Evolutionary conservation across 331 rosid species (phyloP).

Genomic region (Telfairia occidentalis): DNA sequence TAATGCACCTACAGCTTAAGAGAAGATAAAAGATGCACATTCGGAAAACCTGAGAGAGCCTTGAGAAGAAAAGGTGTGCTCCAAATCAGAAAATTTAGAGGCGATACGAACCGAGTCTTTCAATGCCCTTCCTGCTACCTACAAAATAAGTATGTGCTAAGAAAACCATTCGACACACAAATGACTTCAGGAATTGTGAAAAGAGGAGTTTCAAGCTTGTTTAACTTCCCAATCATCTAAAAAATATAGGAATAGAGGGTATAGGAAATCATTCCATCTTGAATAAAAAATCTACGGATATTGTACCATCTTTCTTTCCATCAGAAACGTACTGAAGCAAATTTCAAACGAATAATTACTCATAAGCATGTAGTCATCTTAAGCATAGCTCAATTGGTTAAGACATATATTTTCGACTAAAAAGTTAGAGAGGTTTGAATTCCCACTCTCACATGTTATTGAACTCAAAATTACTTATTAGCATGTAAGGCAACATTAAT

Average conservation of each 20-base stretch:
- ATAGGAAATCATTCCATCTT: background rate
- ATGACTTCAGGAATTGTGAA: background rate
- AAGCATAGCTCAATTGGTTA: no score
- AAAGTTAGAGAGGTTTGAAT: no score
- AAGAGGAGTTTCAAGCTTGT: background rate
- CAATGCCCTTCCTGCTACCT: constrained; percentile 77
- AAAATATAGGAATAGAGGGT: background rate
- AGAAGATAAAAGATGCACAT: constrained; percentile 1
- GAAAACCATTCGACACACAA: background rate
- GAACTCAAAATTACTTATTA: background rate
- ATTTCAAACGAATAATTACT: background rate
- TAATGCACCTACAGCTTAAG: background rate
- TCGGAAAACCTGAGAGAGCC: constrained; percentile 53
- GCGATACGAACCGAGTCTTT: constrained; percentile 68
- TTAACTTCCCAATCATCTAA: background rate
- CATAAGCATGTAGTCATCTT: no score
- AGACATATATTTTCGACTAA: no score
- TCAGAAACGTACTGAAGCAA: background rate
- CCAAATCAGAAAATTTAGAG: constrained; percentile 70
- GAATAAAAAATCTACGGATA: background rate
- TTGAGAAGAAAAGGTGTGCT: constrained; percentile 54
- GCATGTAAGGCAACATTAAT: background rate
- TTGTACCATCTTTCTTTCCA: background rate
- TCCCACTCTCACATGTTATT: no score
- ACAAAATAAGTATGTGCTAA: constrained; percentile 15